Evolutionary conservation across 441 rosid genomes (phyloP).

Genomic region (Brassica balearica): DNA sequence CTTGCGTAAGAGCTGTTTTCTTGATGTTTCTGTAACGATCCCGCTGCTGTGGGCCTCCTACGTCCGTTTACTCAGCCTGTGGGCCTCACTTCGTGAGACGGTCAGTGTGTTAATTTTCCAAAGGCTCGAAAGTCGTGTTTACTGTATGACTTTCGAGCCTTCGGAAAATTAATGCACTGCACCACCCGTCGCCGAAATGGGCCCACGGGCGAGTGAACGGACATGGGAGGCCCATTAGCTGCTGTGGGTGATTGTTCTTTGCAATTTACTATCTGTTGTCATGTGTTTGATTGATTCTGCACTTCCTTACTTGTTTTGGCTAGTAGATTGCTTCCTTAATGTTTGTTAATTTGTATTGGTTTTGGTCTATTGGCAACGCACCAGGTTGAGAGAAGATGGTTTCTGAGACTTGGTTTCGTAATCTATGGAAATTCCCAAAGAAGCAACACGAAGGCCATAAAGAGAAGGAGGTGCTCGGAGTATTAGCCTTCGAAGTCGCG

Average conservation of each 20-base stretch:
- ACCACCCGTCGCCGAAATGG: too few species aligned
- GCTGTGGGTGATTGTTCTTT: too few species aligned
- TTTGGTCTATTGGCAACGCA: background rate
- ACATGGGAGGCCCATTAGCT: too few species aligned
- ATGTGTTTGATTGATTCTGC: background rate
- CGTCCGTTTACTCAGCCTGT: too few species aligned
- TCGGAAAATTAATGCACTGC: too few species aligned
- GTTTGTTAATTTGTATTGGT: background rate
- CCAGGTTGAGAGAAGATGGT: constrained; percentile 52
- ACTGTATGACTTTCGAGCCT: too few species aligned
- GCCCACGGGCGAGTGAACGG: too few species aligned
- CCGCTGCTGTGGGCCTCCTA: too few species aligned
- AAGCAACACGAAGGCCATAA: constrained; percentile 55
- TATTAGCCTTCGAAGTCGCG: constrained; percentile 88
- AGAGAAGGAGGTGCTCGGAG: constrained; percentile 69
- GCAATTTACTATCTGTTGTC: background rate
- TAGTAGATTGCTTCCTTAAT: background rate
- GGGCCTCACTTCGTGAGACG: too few species aligned
- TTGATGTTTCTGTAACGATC: background rate
- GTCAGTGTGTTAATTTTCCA: too few species aligned
- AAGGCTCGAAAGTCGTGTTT: too few species aligned
- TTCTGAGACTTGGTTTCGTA: constrained; percentile 90
- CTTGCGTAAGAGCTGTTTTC: background rate
- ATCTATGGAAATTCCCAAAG: constrained; percentile 71
- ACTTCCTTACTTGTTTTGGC: background rate